Conservation (phyloP, 2,329 filamentous ascomycete genomes). For the Pestalotiopsis sp. region DNA sequence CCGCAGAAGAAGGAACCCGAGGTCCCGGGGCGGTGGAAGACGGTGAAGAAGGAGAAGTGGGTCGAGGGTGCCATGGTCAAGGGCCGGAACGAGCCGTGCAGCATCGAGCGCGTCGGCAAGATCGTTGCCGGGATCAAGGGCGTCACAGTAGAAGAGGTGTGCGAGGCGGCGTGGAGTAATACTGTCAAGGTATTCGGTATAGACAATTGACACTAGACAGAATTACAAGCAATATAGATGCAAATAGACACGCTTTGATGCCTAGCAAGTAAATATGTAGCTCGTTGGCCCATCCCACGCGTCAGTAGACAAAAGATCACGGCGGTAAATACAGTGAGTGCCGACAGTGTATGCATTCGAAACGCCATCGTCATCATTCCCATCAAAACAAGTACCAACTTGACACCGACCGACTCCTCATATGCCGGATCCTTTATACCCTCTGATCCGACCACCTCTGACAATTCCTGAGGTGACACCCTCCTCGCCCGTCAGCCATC, state of each 20-base stretch:
- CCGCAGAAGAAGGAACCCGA: slow-evolving; percentile 62
- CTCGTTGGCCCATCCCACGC: neutral
- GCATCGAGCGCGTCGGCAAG: slow-evolving; percentile 82
- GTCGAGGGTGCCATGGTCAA: slow-evolving; percentile 86
- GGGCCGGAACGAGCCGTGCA: slow-evolving; percentile 89
- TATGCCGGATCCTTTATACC: slow-evolving; percentile 56
- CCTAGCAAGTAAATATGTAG: neutral
- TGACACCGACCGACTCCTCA: slow-evolving; percentile 13
- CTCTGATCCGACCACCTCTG: slow-evolving; percentile 63
- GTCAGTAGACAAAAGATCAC: neutral
- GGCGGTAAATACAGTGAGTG: neutral
- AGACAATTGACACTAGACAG: slow-evolving; percentile 42
- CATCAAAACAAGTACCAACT: neutral
- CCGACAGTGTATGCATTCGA: neutral
- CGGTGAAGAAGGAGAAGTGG: slow-evolving; percentile 97
- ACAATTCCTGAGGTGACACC: slow-evolving; percentile 74
- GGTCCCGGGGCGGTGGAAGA: slow-evolving; percentile 71
- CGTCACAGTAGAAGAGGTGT: slow-evolving; percentile 76
- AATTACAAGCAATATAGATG: neutral
- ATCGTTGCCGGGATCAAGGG: slow-evolving; percentile 86
- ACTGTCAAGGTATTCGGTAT: slow-evolving; percentile 78
- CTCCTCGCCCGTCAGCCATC: slow-evolving; percentile 89
- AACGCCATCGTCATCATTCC: slow-evolving; percentile 3
- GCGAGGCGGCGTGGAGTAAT: slow-evolving; percentile 83
- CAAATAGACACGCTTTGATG: neutral